phyloP scores from a whole-genome alignment of 2,329 filamentous ascomycete genomes.

The Fonsecaea pugnacius region DNA sequence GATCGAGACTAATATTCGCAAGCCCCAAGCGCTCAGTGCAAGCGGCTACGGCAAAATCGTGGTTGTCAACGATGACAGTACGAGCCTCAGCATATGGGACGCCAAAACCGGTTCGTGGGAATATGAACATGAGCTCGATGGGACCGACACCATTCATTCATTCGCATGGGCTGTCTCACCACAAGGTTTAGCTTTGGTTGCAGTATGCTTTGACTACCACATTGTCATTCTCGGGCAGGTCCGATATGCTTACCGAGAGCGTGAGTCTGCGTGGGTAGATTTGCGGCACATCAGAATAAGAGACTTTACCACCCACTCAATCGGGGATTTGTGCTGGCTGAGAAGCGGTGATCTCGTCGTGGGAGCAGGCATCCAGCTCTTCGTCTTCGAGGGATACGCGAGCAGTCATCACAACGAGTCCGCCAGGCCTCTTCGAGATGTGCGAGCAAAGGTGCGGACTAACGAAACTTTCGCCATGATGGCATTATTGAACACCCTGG shows the following conservation, averaged over 20 bases:
- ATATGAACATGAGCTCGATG: slow-evolving; percentile 74
- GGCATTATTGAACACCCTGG: slow-evolving; percentile 74
- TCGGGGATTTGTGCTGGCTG: slow-evolving; percentile 92
- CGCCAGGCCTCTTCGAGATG: slow-evolving; percentile 21
- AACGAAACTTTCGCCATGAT: slow-evolving; percentile 29
- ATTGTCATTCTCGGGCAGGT: slow-evolving; percentile 83
- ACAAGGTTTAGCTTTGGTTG: slow-evolving; percentile 83
- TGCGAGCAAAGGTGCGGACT: slow-evolving; percentile 13
- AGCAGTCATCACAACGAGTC: slow-evolving; percentile 29
- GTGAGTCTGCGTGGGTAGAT: slow-evolving; percentile 84
- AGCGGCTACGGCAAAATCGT: slow-evolving; percentile 71
- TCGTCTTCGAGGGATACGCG: slow-evolving; percentile 67
- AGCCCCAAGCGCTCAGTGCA: slow-evolving; percentile 26
- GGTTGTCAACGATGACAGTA: slow-evolving; percentile 73
- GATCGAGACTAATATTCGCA: slow-evolving; percentile 26
- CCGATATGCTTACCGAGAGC: slow-evolving; percentile 88
- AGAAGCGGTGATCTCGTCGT: slow-evolving; percentile 82
- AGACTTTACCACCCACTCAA: slow-evolving; percentile 82
- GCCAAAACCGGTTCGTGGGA: slow-evolving; percentile 80
- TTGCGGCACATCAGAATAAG: slow-evolving; percentile 81
- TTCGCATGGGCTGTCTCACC: slow-evolving; percentile 94
- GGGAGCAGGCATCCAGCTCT: slow-evolving; percentile 87
- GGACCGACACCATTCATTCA: slow-evolving; percentile 76
- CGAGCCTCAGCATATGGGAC: slow-evolving; percentile 87
- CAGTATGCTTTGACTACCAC: slow-evolving; percentile 88